phyloP scores from a whole-genome alignment of 2,329 filamentous ascomycete genomes.

The Fusarium xylarioides region DNA sequence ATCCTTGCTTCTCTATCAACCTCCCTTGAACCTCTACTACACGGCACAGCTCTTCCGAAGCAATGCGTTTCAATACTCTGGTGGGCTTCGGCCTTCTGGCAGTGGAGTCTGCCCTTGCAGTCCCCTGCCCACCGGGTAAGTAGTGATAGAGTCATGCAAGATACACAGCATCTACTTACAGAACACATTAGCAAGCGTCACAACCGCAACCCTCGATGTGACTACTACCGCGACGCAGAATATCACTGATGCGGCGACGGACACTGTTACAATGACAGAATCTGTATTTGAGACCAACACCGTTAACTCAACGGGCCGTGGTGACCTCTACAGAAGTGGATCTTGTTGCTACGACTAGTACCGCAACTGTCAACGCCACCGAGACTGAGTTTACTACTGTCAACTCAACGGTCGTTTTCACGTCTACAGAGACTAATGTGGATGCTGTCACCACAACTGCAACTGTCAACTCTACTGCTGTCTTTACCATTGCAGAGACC shows the following conservation, averaged over 20 bases:
- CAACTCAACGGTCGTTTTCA: not conserved
- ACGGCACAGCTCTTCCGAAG: not conserved
- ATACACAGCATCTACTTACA: not conserved
- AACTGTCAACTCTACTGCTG: not conserved
- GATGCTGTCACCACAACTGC: not conserved
- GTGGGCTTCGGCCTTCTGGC: constrained; percentile 9
- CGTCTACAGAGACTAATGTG: not conserved
- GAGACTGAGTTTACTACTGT: not conserved
- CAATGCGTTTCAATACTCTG: not conserved
- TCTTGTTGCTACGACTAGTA: not conserved
- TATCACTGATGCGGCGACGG: not conserved
- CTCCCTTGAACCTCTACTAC: not conserved
- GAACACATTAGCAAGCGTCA: not conserved
- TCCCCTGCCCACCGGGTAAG: constrained; percentile 1
- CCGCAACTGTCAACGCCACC: not conserved
- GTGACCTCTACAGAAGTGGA: not conserved
- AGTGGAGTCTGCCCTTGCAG: constrained; percentile 12
- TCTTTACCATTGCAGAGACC: not conserved
- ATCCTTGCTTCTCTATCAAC: not conserved
- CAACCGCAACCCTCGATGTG: not conserved
- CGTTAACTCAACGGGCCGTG: not conserved
- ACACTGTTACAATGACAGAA: not conserved
- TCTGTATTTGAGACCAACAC: not conserved
- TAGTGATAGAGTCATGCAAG: not conserved
- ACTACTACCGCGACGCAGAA: not conserved